Conservation (phyloP, 2,329 filamentous ascomycete species). For the Thelonectria blattea region DNA sequence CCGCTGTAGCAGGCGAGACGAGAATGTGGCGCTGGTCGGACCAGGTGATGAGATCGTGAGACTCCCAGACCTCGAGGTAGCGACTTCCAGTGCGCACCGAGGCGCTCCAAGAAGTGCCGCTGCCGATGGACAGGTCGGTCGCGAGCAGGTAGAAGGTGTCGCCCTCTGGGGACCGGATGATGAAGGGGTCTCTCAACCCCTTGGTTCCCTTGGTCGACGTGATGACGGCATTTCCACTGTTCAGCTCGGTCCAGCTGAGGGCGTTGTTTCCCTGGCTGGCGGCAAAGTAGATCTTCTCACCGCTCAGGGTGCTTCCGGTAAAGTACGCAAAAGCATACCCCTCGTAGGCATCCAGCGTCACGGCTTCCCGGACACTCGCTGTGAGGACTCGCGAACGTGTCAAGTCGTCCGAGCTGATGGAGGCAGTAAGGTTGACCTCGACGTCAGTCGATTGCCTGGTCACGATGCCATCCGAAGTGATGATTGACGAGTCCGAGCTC, state of each 20-base stretch:
- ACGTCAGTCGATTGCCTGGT: conserved; percentile 38
- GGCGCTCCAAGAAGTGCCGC: conserved; percentile 58
- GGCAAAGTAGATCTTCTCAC: conserved; percentile 60
- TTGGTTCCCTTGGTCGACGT: conserved; percentile 53
- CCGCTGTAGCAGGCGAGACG: conserved; percentile 55
- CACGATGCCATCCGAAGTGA: conserved; percentile 45
- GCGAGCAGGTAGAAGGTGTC: conserved; percentile 59
- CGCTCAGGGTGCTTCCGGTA: conserved; percentile 49
- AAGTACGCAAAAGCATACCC: conserved; percentile 61
- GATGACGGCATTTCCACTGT: conserved; percentile 53
- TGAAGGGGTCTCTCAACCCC: conserved; percentile 59
- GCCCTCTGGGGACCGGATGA: conserved; percentile 57
- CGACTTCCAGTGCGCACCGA: conserved; percentile 54
- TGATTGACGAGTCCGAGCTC: conserved; percentile 42
- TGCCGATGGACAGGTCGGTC: conserved; percentile 60
- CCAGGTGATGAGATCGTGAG: conserved; percentile 56
- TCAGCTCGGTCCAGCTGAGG: conserved; percentile 56
- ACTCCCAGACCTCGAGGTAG: conserved; percentile 61
- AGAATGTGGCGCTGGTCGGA: conserved; percentile 55
- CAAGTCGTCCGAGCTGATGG: conserved; percentile 36
- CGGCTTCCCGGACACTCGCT: conserved; percentile 44
- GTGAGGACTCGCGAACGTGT: conserved; percentile 40
- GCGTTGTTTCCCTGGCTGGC: conserved; percentile 60
- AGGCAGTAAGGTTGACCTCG: conserved; percentile 45
- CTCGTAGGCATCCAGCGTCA: conserved; percentile 43